Conservation (phyloP, 257 asterid species). For the Salvia miltiorrhiza region DNA sequence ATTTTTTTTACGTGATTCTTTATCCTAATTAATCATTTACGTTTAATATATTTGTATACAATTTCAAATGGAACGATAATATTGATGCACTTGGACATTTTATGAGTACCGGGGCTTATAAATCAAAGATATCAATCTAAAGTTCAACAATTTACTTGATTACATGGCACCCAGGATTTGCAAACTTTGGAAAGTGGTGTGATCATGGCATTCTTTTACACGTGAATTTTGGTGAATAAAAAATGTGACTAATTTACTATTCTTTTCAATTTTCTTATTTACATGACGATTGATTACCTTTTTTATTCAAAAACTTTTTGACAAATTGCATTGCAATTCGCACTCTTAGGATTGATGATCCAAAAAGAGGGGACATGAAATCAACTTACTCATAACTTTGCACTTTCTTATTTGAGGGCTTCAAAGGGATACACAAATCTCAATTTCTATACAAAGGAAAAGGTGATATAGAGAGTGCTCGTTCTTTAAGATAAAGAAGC, state of each 20-base stretch:
- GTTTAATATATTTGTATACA: too few relatives aligned
- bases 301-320: neutral
- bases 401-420: neutral
- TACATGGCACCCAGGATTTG: neutral
- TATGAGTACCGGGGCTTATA: neutral
- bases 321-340: slow-evolving; percentile 19
- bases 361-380: slow-evolving; percentile 25
- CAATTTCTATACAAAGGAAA: neutral
- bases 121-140: neutral
- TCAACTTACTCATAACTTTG: neutral
- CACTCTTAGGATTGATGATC: neutral
- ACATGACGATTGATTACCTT: neutral
- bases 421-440: neutral
- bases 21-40: neutral
- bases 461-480: neutral
- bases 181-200: neutral
- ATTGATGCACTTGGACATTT: neutral
- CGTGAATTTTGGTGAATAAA: slow-evolving; percentile 8
- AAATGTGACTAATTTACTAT: slow-evolving; percentile 1
- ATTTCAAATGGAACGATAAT: too few relatives aligned
- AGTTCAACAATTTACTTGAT: slow-evolving; percentile 11
- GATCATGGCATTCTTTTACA: neutral
- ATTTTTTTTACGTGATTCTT: neutral
- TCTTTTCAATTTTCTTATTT: neutral
- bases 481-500: neutral